Evolutionary conservation across 257 asterid species (phyloP), one percentile per base, ranked within the genome.

Genomic region (Fraxinus excelsior): DNA sequence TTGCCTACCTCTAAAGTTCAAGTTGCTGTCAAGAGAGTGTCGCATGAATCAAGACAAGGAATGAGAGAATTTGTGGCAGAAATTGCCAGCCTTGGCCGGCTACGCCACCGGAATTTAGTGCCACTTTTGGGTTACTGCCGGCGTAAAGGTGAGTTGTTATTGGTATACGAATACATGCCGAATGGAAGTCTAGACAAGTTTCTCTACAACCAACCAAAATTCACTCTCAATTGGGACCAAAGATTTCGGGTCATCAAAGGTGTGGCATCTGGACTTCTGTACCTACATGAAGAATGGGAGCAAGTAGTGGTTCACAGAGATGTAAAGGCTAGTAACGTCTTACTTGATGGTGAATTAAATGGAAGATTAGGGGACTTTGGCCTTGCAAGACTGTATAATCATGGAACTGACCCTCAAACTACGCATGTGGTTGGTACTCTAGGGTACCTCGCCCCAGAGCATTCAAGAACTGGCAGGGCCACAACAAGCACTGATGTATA

Each of bases 111-210:
- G 53, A 88, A 89, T 42, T 42, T 91, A 31, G 97, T 91, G 32
- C 82, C 89, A 1, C 83, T 91, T 8, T 58, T 88, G 51, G 97
- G 97, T 4, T 91, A 86, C 34, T 89, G 97, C 77, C 84, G 95
- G 28, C 80, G 93, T 0, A 82, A 78, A 80, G 83, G 85, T 0
- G 93, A 91, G 78, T 73, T 91, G 5, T 87, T 88, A n/a, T 64
- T 91, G 80, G 93, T 89, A 31, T 91, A 91, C 23, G 96, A 91
- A 1, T 89, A 80, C 84, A 91, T 91, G 96, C 87, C 90, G 0
- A 89, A 42, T 42, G 49, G 16, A 42, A 42, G 49, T 12, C 49
- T 42, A 42, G 49, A 42, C 49, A 42, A 11, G 49, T 42, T 42
- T 42, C 13, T 42, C 49, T 42, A 88, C n/a, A 90, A 86, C 92